Evolutionary conservation across 805 yeast genomes (phyloP).

Genomic region (Blastobotrys attinorum): DNA sequence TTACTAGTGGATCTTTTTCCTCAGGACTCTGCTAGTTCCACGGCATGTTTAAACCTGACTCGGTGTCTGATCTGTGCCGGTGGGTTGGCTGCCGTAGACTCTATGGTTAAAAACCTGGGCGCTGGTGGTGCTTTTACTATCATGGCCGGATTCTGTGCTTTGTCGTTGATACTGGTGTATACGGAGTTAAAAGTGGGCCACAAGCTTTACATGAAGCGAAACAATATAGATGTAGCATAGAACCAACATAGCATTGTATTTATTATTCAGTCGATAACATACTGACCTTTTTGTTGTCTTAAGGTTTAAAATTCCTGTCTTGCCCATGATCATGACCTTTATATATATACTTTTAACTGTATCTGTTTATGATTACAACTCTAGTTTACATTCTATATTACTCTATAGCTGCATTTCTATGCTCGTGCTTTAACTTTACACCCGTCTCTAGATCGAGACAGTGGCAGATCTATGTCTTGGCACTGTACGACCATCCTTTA

Average conservation of each 20-base stretch:
- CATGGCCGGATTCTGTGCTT: conserved; percentile 38
- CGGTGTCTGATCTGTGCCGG: conserved; percentile 70
- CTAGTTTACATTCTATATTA: no score
- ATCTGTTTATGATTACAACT: no score
- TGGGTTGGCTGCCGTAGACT: conserved; percentile 56
- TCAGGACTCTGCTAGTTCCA: conserved; percentile 57
- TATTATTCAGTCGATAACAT: no score
- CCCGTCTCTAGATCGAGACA: no score
- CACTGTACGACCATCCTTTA: no score
- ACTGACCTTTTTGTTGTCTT: no score
- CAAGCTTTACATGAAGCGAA: background rate
- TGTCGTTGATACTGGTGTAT: conserved; percentile 2
- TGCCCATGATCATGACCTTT: no score
- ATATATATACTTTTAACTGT: no score
- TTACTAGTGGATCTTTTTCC: conserved; percentile 74
- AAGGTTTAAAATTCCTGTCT: no score
- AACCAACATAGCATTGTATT: background rate
- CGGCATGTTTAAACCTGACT: conserved; percentile 61
- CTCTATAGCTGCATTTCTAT: no score
- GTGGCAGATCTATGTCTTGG: no score
- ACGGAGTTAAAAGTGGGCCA: conserved; percentile 2
- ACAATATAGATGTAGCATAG: background rate
- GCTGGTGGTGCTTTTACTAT: conserved; percentile 73
- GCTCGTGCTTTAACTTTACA: no score
- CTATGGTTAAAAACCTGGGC: conserved; percentile 49